Base-by-base conservation (phyloP, 164 flowering plant genomes). In the Malania oleifera region DNA sequence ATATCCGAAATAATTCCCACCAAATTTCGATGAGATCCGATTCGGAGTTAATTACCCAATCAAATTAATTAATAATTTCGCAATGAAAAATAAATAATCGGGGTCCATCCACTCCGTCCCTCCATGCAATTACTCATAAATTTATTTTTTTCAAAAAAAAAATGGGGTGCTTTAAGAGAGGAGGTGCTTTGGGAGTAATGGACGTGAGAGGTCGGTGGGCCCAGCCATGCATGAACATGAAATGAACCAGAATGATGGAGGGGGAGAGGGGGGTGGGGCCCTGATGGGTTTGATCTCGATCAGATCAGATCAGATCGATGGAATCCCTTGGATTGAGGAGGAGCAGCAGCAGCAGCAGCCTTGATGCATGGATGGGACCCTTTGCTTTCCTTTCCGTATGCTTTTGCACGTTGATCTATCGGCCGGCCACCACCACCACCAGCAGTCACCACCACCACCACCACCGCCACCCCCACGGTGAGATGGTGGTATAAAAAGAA, bases 251-350 rank as follows among this genome's bases (percentile, higher is more conserved):
- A n/a, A n/a, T n/a, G 78, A 75, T 76, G 65, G 59, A 35, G 65
- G 59, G 60, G 77, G 66, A 71, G 77, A 74, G 72, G 72, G 73
- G 35, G n/a, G n/a, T n/a, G 80, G 76, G 76, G 40, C 80, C 78
- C 73, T 53, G 15, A 34, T 23, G 45, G 53, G 63, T 39, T 62
- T 61, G 64, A 67, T 65, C 67, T n/a, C n/a, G n/a, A 70, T 67
- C 57, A 54, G n/a, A 70, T 67, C 57, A 54, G n/a, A 70, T 67
- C 57, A 54, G n/a, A n/a, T n/a, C n/a, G n/a, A 52, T 8, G 55
- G 67, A 74, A 74, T 77, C 81, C 81, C 80, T 79, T 75, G 74
- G 81, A 75, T 77, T 77, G 75, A 68, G 80, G 82, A 68, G 53
- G 46, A 59, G 54, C 0, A 35, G 28, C 24, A 41, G 43, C 34